These are phyloP conservation scores for Nakazawaea laoshanensis DNA, from an alignment of 805 yeast genomes.

Conservation along the genomic window DNA sequence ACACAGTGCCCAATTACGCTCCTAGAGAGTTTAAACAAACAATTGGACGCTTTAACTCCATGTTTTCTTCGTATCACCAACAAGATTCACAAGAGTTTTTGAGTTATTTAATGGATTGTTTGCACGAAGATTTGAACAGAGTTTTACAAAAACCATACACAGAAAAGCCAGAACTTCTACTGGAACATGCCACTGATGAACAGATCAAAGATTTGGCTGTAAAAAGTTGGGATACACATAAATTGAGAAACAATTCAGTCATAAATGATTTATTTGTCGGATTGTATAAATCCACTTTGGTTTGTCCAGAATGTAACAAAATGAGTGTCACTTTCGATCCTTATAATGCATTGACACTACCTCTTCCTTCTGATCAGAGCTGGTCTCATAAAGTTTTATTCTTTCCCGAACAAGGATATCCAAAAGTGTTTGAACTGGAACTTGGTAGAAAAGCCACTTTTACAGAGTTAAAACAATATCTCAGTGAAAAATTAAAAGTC, in stretches of 20 bases:
- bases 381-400: conserved; percentile 65
- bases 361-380: conserved; percentile 66
- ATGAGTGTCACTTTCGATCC: conserved; percentile 91
- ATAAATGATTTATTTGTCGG: conserved; percentile 86
- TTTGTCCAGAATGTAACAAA: conserved; percentile 78
- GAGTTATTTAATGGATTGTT: conserved; percentile 78
- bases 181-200: conserved; percentile 47
- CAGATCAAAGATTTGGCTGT: conserved; percentile 59
- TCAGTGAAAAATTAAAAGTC: conserved; percentile 37
- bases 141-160: conserved; percentile 76
- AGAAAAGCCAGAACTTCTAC: conserved; percentile 77
- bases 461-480: conserved; percentile 51
- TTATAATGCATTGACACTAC: conserved; percentile 80
- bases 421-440: conserved; percentile 59
- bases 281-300: conserved; percentile 77
- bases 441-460: conserved; percentile 57
- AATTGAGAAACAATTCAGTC: conserved; percentile 73
- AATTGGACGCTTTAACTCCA: conserved; percentile 68
- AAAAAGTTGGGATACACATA: conserved; percentile 75
- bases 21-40: conserved; percentile 76
- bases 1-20: conserved; percentile 25
- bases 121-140: conserved; percentile 89
- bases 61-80: conserved; percentile 76
- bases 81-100: conserved; percentile 93
- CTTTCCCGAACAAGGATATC: conserved; percentile 47